Evolutionary conservation across 2,329 filamentous ascomycete genomes (phyloP).

Genomic region (Colletotrichum destructivum): DNA sequence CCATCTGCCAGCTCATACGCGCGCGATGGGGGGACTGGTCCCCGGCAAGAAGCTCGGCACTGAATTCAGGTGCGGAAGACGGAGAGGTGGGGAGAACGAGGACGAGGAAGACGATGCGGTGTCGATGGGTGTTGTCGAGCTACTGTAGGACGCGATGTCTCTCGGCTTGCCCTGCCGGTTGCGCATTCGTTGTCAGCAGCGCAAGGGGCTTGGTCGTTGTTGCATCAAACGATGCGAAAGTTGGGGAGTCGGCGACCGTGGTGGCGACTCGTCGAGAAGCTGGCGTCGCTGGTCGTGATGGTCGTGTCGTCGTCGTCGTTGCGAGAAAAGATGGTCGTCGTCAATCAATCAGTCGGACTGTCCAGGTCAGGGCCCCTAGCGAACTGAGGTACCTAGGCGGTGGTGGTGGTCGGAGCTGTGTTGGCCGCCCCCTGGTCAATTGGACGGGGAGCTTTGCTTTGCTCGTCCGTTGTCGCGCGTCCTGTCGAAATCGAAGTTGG

Average conservation of each 20-base stretch:
- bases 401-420: slow-evolving; percentile 35
- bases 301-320: slow-evolving; percentile 27
- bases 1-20: slow-evolving; percentile 55
- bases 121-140: slow-evolving; percentile 13
- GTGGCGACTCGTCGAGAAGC: slow-evolving; percentile 23
- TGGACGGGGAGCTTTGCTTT: slow-evolving; percentile 20
- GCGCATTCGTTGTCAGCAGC: slow-evolving; percentile 11
- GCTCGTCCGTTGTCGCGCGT: slow-evolving; percentile 22
- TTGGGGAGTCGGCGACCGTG: not conserved
- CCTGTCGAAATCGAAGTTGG: slow-evolving; percentile 11
- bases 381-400: not conserved
- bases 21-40: slow-evolving; percentile 36
- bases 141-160: slow-evolving; percentile 2
- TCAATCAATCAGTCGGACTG: not conserved
- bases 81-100: not conserved
- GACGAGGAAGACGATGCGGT: not conserved
- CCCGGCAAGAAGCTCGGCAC: slow-evolving; percentile 32
- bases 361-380: slow-evolving; percentile 15
- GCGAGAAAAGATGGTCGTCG: slow-evolving; percentile 12
- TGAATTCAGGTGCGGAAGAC: slow-evolving; percentile 11
- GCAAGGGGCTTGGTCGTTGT: slow-evolving; percentile 10
- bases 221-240: slow-evolving; percentile 16
- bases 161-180: slow-evolving; percentile 14
- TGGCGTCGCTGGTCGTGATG: slow-evolving; percentile 25
- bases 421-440: slow-evolving; percentile 12